phyloP scores from a whole-genome alignment of 768 basidiomycete species.

The Gelatoporia subvermispora region DNA sequence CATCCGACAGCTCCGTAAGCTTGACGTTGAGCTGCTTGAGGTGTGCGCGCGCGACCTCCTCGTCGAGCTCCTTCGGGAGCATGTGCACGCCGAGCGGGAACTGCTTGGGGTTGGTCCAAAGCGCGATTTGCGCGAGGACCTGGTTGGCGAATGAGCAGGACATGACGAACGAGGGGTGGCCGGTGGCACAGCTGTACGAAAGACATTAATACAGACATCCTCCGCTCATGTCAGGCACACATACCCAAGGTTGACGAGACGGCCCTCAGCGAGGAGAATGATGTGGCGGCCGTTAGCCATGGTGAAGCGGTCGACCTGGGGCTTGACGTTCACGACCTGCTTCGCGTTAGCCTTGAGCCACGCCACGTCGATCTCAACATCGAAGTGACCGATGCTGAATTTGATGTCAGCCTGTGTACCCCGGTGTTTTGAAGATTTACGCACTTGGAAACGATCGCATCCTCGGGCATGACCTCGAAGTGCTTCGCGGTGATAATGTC shows the following conservation, averaged over 20 bases:
- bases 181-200: constrained; percentile 79
- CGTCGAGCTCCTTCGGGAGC: constrained; percentile 96
- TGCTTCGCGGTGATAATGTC: constrained; percentile 94
- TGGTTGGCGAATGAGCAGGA: constrained; percentile 99
- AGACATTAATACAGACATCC: constrained; percentile 1
- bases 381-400: constrained; percentile 77
- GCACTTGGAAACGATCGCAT: constrained; percentile 97
- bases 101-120: constrained; percentile 89
- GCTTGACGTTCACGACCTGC: constrained; percentile 86
- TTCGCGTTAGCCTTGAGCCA: constrained; percentile 95
- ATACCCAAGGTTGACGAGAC: constrained; percentile 96
- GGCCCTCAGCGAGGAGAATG: constrained; percentile 96
- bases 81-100: constrained; percentile 99
- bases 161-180: constrained; percentile 99
- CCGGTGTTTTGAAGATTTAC: constrained; percentile 25
- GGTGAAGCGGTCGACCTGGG: constrained; percentile 97
- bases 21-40: constrained; percentile 89
- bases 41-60: constrained; percentile 98
- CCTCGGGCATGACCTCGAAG: constrained; percentile 93
- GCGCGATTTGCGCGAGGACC: constrained; percentile 94
- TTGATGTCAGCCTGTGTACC: constrained; percentile 4
- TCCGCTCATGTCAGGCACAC: background rate
- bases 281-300: constrained; percentile 90
- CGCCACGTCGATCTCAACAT: constrained; percentile 92
- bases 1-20: constrained; percentile 67